Evolutionary conservation across 768 basidiomycete genomes (phyloP), one percentile per base, ranked within the genome.

Genomic region (Suillus paluster): DNA sequence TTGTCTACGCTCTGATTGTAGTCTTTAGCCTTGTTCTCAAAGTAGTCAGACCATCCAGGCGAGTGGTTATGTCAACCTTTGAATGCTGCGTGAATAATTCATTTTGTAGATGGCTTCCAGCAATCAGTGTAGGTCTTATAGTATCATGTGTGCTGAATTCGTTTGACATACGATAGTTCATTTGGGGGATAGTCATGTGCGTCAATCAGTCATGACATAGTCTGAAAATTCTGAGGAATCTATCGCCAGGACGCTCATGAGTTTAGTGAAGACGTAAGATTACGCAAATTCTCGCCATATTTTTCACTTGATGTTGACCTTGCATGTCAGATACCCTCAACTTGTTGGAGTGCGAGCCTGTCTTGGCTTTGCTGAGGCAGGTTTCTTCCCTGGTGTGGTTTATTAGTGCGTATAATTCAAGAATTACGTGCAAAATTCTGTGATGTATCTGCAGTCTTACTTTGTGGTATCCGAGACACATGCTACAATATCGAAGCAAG

Each of bases 371-470:
- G 83, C 87, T 0, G 90, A 92, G 73, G 86, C 88, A 5, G 89
- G 90, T 3, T 69, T 90, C 9, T 91, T 88, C 72, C 90, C 90
- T 12, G 89, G 89, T 30, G 87, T 91, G 12, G 82, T 84, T 0
- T 92, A 89, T 76, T 91, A 89, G 89, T 89, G 59, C 46, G 82
- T 71, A 36, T 48, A 11, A 8, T 27, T 52, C 21, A 10, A 21
- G n/a, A 8, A 2, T 2, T 19, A 9, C n/a, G 5, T 36, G 5
- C 9, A 34, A 30, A 19, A 10, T 19, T 8, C 21, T 23, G 10
- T 60, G 3, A 61, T 14, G 2, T 5, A 21, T 27, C 45, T 15
- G 30, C 23, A 87, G 85, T 65, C 74, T 91, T 25, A 86, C 86
- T 4, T 73, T 88, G 21, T 90, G 88, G 88, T 91, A 91, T 64